phyloP scores from a whole-genome alignment of 129 eudicot genomes.

The Erigeron canadensis region DNA sequence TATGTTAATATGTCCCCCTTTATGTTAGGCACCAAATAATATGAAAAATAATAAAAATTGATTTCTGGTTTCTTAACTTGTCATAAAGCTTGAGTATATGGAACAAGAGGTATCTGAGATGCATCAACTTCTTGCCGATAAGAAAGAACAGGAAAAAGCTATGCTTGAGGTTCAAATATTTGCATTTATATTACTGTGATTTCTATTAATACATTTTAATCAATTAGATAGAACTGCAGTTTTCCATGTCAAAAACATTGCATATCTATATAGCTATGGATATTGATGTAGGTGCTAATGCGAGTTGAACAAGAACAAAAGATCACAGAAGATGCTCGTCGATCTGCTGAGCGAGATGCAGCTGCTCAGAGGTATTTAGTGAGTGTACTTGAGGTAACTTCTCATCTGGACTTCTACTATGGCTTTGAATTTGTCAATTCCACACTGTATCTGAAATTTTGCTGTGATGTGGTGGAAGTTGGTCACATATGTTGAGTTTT shows the following conservation, averaged over 20 bases:
- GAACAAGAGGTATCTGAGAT: slow-evolving; percentile 71
- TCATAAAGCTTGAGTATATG: slow-evolving; percentile 67
- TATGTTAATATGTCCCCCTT: neutral
- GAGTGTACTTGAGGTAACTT: slow-evolving; percentile 65
- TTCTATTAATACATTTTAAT: neutral
- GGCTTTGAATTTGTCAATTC: neutral
- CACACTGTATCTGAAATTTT: neutral
- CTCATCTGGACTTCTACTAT: slow-evolving; percentile 20
- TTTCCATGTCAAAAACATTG: slow-evolving; percentile 18
- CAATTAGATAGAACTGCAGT: slow-evolving; percentile 2
- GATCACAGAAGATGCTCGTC: slow-evolving; percentile 84
- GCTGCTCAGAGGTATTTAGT: slow-evolving; percentile 74
- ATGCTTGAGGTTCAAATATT: slow-evolving; percentile 73
- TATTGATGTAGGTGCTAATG: slow-evolving; percentile 63
- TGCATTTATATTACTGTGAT: neutral
- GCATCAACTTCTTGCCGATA: slow-evolving; percentile 62
- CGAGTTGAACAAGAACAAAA: slow-evolving; percentile 92
- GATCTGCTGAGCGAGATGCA: slow-evolving; percentile 79
- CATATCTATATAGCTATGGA: slow-evolving; percentile 16
- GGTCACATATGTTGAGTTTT: neutral
- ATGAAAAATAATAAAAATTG: neutral
- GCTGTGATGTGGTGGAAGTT: neutral
- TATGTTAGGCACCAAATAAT: slow-evolving; percentile 8
- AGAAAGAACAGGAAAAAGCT: slow-evolving; percentile 73
- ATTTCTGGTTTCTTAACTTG: slow-evolving; percentile 8